Conservation (phyloP, 2,329 filamentous ascomycete genomes). For the Aspergillus glaucus region DNA sequence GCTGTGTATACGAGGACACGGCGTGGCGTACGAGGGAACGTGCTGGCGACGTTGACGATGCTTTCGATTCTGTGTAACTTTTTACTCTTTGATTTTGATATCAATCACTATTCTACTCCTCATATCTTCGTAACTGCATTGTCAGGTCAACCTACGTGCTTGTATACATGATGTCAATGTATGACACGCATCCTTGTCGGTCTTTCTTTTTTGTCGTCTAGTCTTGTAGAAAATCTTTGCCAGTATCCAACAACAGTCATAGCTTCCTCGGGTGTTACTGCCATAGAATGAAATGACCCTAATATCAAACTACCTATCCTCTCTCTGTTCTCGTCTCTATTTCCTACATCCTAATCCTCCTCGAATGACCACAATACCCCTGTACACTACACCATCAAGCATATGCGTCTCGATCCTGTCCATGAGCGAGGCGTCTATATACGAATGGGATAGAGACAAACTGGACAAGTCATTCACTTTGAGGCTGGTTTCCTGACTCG, state of each 20-base stretch:
- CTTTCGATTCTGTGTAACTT: not conserved
- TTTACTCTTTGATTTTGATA: not conserved
- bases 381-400: not conserved
- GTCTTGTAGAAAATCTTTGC: not conserved
- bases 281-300: no score
- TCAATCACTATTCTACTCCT: not conserved
- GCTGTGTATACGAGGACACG: not conserved
- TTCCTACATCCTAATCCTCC: not conserved
- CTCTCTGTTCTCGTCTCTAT: no score
- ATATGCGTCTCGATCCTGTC: not conserved
- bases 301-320: no score
- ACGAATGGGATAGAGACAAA: not conserved
- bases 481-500: not conserved
- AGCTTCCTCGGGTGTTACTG: no score
- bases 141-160: not conserved
- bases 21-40: not conserved
- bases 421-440: not conserved
- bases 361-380: not conserved
- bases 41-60: not conserved
- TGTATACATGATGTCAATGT: not conserved
- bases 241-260: no score
- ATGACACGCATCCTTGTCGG: not conserved
- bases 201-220: not conserved
- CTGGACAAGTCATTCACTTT: not conserved
- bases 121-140: not conserved